phyloP scores from a whole-genome alignment of 768 basidiomycete genomes.

The Asterophora lycoperdoides region DNA sequence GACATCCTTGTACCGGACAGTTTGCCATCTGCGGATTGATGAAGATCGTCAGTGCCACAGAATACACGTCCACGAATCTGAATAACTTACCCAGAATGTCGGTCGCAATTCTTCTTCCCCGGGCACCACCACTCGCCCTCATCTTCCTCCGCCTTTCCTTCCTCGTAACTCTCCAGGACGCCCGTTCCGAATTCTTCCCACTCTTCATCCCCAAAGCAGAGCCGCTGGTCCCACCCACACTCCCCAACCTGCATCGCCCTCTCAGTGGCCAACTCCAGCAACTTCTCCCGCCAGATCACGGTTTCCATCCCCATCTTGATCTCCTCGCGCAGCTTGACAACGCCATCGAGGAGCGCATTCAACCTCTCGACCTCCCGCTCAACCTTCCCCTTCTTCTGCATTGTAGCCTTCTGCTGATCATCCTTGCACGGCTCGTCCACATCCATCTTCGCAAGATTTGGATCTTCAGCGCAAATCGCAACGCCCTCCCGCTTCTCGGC shows the following conservation, averaged over 20 bases:
- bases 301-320: slow-evolving; percentile 68
- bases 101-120: slow-evolving; percentile 69
- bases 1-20: slow-evolving; percentile 66
- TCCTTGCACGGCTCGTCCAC: slow-evolving; percentile 21
- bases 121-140: slow-evolving; percentile 75
- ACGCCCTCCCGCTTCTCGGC: slow-evolving; percentile 70
- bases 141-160: slow-evolving; percentile 33
- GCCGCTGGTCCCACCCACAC: slow-evolving; percentile 87
- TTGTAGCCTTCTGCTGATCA: slow-evolving; percentile 18
- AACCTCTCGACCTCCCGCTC: slow-evolving; percentile 57
- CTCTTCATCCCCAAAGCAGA: slow-evolving; percentile 81
- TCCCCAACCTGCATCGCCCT: slow-evolving; percentile 60
- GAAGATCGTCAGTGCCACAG: slow-evolving; percentile 4
- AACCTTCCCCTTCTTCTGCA: slow-evolving; percentile 39
- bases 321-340: slow-evolving; percentile 58
- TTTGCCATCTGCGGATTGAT: slow-evolving; percentile 61
- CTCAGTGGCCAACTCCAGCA: slow-evolving; percentile 63
- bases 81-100: slow-evolving; percentile 64
- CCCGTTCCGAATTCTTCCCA: slow-evolving; percentile 64
- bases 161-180: slow-evolving; percentile 69
- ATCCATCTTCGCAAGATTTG: slow-evolving; percentile 21
- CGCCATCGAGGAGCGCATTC: slow-evolving; percentile 47
- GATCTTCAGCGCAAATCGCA: slow-evolving; percentile 42
- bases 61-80: background rate
- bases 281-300: slow-evolving; percentile 63